Evolutionary conservation across 352 stramenopile species (phyloP), one percentile per base, ranked within the genome.

Genomic region (Phytophthora idaei): DNA sequence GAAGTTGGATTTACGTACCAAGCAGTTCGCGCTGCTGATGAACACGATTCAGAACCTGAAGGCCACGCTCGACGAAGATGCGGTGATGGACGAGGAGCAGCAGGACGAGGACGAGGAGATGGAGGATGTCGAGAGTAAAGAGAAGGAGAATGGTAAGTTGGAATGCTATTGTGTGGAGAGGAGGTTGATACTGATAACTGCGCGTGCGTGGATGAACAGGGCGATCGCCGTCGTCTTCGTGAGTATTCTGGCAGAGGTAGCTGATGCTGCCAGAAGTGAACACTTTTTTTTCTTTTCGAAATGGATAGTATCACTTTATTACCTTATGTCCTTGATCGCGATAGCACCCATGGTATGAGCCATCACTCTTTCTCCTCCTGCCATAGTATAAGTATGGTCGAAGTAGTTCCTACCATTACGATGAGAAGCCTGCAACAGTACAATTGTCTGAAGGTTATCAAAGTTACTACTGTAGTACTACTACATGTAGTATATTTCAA

Each of bases 31-130:
- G 55, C 60, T 96, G 28, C 71, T 96, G 31, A 89, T 96, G 75
- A 77, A 69, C 46, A 94, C 88, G 14, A 94, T 96, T 54, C 85
- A 94, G 73, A 89, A 96, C 62, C 70, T 96, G 45, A 90, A 93
- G 55, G 72, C 83, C 29, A 93, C 84, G 41, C 61, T 94, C 44
- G 82, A 90, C 28, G 88, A 96, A 60, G 85, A 93, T 51, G 54
- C 72, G 10, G 56, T 74, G 48, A 83, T 90, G 69, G 81, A 92
- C 21, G 72, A 89, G 21, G 80, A 89, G n/a, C 69, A 88, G 28
- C 67, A 88, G 55, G 78, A 81, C 8, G 79, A 90, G 5, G 83
- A 91, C 47, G 85, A 94, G 29, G 80, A 92, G n/a, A 87, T 91
- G 81, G 81, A 92, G 21, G 73, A 89, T 36, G 69, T 63, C 2